phyloP scores from a whole-genome alignment of 2,329 filamentous ascomycete species.

The Hymenotorrendiella dingleyae region DNA sequence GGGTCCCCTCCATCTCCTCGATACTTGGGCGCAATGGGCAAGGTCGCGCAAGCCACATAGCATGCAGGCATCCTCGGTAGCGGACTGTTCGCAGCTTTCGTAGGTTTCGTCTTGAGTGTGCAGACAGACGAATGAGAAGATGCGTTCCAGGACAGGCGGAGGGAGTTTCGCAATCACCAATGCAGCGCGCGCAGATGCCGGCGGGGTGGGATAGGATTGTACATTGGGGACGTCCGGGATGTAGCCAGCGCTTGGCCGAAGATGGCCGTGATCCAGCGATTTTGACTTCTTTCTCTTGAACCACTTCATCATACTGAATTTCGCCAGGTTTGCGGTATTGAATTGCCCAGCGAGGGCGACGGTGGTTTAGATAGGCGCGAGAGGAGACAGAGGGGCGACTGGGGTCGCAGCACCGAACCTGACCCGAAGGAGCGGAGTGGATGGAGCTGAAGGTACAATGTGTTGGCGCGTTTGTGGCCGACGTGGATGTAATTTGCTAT shows the following conservation, averaged over 20 bases:
- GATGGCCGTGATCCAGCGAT: constrained; percentile 4
- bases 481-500: no score
- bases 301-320: constrained; percentile 26
- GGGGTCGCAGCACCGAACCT: background rate
- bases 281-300: constrained; percentile 23
- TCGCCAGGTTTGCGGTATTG: constrained; percentile 20
- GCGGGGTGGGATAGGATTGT: constrained; percentile 15
- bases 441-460: background rate
- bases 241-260: constrained; percentile 1
- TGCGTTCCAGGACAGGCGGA: constrained; percentile 62
- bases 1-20: constrained; percentile 60
- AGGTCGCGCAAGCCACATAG: constrained; percentile 89
- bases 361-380: background rate
- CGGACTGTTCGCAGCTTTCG: constrained; percentile 75
- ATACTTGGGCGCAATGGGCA: constrained; percentile 70
- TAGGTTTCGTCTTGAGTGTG: constrained; percentile 74
- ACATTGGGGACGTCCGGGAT: constrained; percentile 2
- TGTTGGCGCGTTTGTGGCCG: no score
- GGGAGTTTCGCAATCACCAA: constrained; percentile 45
- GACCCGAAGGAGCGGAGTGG: background rate
- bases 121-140: constrained; percentile 79
- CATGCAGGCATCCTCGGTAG: constrained; percentile 78
- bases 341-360: constrained; percentile 2
- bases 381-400: background rate
- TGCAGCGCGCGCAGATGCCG: constrained; percentile 7